Evolutionary conservation across 106 monocot genomes (phyloP).

Genomic region (Allium sativum): DNA sequence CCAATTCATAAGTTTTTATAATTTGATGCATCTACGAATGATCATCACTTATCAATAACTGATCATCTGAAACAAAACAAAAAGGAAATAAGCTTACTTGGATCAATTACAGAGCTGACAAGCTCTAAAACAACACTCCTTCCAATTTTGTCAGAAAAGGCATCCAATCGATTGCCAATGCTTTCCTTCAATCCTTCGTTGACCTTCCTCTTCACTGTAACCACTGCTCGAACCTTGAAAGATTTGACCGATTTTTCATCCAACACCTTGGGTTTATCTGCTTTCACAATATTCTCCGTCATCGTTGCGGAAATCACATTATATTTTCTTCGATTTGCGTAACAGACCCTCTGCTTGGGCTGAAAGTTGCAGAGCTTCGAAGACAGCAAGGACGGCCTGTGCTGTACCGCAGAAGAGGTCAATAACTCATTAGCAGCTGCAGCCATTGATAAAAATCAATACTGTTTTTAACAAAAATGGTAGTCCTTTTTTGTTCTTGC

Average conservation of each 20-base stretch:
- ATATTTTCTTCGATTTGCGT: background rate
- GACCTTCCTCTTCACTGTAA: constrained; percentile 41
- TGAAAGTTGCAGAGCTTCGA: background rate
- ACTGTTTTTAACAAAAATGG: background rate
- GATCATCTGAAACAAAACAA: background rate
- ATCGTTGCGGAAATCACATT: constrained; percentile 10
- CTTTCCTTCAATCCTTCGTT: constrained; percentile 36
- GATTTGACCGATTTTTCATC: constrained; percentile 20
- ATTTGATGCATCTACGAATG: too few relatives aligned
- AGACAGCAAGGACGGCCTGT: background rate
- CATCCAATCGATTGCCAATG: constrained; percentile 38
- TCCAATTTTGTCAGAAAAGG: constrained; percentile 46
- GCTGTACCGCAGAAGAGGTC: constrained; percentile 4
- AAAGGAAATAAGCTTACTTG: constrained; percentile 31
- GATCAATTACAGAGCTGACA: constrained; percentile 51
- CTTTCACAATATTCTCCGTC: constrained; percentile 12
- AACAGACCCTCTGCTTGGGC: constrained; percentile 1
- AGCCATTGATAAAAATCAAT: background rate
- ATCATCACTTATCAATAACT: too few relatives aligned
- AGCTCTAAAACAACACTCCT: constrained; percentile 46
- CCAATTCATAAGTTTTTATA: too few relatives aligned
- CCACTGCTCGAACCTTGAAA: constrained; percentile 39
- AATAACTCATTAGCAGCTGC: background rate
- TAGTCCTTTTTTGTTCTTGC: background rate
- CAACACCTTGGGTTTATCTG: background rate